Conservation (phyloP, 179 eudicot genomes). For the Dionaea muscipula region DNA sequence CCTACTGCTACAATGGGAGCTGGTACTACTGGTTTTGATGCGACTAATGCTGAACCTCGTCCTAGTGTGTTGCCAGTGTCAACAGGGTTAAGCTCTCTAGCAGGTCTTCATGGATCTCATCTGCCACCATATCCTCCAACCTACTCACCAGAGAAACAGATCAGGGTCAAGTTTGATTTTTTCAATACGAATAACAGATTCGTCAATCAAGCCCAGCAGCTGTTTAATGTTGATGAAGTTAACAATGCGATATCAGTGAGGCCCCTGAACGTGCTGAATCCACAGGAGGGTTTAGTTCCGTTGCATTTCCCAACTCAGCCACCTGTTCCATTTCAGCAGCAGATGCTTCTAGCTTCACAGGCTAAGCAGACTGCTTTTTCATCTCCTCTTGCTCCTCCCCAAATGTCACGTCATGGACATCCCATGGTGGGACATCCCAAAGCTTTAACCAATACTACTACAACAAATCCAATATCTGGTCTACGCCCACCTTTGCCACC, state of each 20-base stretch:
- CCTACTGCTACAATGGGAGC: slow-evolving; percentile 17
- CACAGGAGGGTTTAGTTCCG: slow-evolving; percentile 24
- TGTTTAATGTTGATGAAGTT: slow-evolving; percentile 19
- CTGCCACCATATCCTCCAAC: slow-evolving; percentile 21
- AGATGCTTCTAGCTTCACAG: slow-evolving; percentile 22
- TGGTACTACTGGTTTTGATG: slow-evolving; percentile 22
- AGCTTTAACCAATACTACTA: slow-evolving; percentile 14
- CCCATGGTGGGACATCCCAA: slow-evolving; percentile 25
- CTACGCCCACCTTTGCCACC: slow-evolving; percentile 30
- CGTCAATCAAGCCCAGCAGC: slow-evolving; percentile 33
- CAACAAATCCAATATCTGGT: slow-evolving; percentile 22
- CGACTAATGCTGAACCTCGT: slow-evolving; percentile 23
- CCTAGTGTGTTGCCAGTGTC: slow-evolving; percentile 23
- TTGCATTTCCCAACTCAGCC: slow-evolving; percentile 28
- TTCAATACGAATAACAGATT: slow-evolving; percentile 20
- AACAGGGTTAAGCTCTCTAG: slow-evolving; percentile 28
- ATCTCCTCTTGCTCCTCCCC: slow-evolving; percentile 19
- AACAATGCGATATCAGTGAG: slow-evolving; percentile 17
- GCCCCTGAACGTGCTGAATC: slow-evolving; percentile 23
- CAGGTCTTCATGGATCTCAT: slow-evolving; percentile 19
- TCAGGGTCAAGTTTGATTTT: slow-evolving; percentile 28
- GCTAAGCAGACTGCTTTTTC: slow-evolving; percentile 21
- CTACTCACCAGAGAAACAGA: slow-evolving; percentile 28
- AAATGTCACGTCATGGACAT: slow-evolving; percentile 41
- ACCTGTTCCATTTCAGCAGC: slow-evolving; percentile 29